Evolutionary conservation across 2,329 filamentous ascomycete genomes (phyloP), one percentile per base, ranked within the genome.

Genomic region (Alternaria consortialis): DNA sequence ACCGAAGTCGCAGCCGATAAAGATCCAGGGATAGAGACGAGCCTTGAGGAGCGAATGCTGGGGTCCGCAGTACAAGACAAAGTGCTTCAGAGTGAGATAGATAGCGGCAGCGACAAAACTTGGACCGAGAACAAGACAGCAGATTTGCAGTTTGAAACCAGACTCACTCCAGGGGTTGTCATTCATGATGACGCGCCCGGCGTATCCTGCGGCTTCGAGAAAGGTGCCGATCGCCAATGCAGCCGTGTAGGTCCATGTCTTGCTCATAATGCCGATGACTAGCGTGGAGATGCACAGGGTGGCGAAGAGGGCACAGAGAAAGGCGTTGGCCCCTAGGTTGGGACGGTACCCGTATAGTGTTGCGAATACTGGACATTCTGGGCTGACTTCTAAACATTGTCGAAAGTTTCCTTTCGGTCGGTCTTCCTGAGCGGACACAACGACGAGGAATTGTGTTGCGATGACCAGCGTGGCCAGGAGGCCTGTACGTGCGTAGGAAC

Each of bases 1-100:
- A 44, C 85, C 69, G 36, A 88, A 69, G 62, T 88, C 87, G 68
- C 84, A 87, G 37, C 78, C 75, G 66, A 88, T 84, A 74, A 88
- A 88, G 58, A 87, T 80, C 77, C 84, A 83, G 7, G 86, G 86
- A 68, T 87, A 87, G 11, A 82, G 67, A 27, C 68, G 69, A 8
- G 74, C 63, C 48, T 73, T 74, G 29, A 84, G 66, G 1, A 79
- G 68, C 0, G 80, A 83, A 62, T 77, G 75, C 39, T 80, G 72
- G 0, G 77, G 70, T 1, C 81, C 82, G 37, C 81, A 80, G 66
- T 80, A 79, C 7, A 82, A 62, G 37, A 83, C 78, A 7, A 84
- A 74, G 66, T 83, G 81, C 66, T 83, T 83, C 29, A 84, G 74
- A 0, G 80, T 83, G 20, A 84, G 70, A 43, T 83, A 84, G 44